These are phyloP conservation scores for Isochrysis galbana DNA, from an alignment of 78 protist genomes.

Conservation along the genomic window DNA sequence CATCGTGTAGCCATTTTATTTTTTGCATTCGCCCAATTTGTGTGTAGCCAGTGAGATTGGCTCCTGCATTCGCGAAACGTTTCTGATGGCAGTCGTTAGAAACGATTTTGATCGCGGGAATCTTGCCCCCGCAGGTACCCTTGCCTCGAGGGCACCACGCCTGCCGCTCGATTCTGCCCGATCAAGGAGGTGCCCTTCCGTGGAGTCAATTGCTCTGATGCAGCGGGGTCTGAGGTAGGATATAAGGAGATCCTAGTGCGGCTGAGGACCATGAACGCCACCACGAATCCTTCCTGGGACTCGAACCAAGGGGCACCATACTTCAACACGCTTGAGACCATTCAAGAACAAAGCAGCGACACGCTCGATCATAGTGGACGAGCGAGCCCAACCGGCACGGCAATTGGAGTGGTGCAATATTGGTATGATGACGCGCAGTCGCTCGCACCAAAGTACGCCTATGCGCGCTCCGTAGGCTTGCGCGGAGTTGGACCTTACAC, in stretches of 20 bases:
- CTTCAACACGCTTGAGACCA: constrained; percentile 37
- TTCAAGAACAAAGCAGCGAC: neutral
- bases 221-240: constrained; percentile 54
- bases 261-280: neutral
- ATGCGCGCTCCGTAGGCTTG: neutral
- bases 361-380: neutral
- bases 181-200: constrained; percentile 52
- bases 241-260: constrained; percentile 29
- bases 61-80: too few relatives aligned
- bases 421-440: constrained; percentile 29
- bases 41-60: too few relatives aligned
- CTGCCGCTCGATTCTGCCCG: neutral
- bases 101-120: too few relatives aligned
- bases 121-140: too few relatives aligned
- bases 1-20: too few relatives aligned
- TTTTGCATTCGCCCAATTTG: too few relatives aligned
- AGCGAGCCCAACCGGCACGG: neutral
- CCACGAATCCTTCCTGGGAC: constrained; percentile 42
- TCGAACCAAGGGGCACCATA: constrained; percentile 48
- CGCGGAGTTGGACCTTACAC: constrained; percentile 42
- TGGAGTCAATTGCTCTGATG: constrained; percentile 54
- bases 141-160: neutral
- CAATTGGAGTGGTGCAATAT: neutral
- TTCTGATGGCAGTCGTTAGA: too few relatives aligned
- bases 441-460: neutral